A percentile compares a stretch with the other conserved stretches of the same genome.
phyloP scores from a whole-genome alignment of 768 basidiomycete genomes.

The Suillus alpinus region DNA sequence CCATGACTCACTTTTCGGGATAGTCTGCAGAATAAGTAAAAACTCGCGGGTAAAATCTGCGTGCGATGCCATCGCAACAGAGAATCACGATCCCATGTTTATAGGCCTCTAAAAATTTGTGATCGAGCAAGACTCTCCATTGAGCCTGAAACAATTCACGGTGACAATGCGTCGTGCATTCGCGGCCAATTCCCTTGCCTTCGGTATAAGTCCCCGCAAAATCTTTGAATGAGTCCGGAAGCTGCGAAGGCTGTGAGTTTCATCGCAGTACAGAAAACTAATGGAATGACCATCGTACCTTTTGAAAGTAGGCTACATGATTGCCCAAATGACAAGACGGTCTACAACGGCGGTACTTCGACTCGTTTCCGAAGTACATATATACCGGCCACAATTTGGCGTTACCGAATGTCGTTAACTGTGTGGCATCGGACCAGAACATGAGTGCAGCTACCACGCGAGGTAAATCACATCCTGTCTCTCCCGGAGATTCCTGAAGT shows the following conservation, averaged over 20 bases:
- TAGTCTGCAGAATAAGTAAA: slow-evolving; percentile 20
- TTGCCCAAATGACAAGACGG: slow-evolving; percentile 10
- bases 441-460: slow-evolving; percentile 20
- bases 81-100: slow-evolving; percentile 19
- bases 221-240: slow-evolving; percentile 11
- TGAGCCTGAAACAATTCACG: slow-evolving; percentile 18
- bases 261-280: too few relatives aligned
- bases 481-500: slow-evolving; percentile 13
- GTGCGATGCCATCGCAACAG: slow-evolving; percentile 12
- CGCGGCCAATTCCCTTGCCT: background rate
- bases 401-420: slow-evolving; percentile 26
- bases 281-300: slow-evolving; percentile 8
- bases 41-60: slow-evolving; percentile 15
- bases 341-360: slow-evolving; percentile 15
- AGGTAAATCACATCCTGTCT: slow-evolving; percentile 12
- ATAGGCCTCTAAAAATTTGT: slow-evolving; percentile 18
- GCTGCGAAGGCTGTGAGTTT: slow-evolving; percentile 3
- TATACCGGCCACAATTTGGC: slow-evolving; percentile 25
- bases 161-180: slow-evolving; percentile 12
- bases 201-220: background rate
- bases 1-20: slow-evolving; percentile 29
- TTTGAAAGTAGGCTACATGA: slow-evolving; percentile 12
- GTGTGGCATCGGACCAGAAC: slow-evolving; percentile 32
- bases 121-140: slow-evolving; percentile 16
- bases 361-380: slow-evolving; percentile 20